These are phyloP conservation scores for Botrytis aclada DNA, from an alignment of 2,329 filamentous ascomycete species.

Conservation along the genomic window DNA sequence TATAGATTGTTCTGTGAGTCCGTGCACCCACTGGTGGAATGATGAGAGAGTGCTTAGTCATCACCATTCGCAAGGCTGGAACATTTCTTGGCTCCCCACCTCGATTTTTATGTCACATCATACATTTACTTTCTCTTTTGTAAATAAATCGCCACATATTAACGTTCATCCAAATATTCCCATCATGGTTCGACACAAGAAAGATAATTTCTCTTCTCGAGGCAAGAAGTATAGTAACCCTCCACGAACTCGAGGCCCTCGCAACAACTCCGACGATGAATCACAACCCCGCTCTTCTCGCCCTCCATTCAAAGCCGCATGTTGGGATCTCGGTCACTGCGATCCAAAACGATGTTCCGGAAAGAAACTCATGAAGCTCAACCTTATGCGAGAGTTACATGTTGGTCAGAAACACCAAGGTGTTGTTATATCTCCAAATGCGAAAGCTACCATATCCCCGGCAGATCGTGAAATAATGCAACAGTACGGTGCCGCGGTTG, in stretches of 20 bases:
- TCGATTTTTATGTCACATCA: slow-evolving; percentile 5
- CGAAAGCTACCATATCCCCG: slow-evolving; percentile 77
- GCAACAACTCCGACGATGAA: slow-evolving; percentile 49
- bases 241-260: slow-evolving; percentile 44
- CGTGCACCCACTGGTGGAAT: too few relatives aligned
- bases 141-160: background rate
- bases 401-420: slow-evolving; percentile 89
- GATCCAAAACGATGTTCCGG: slow-evolving; percentile 96
- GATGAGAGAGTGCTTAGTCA: slow-evolving; percentile 15
- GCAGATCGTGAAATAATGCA: slow-evolving; percentile 80
- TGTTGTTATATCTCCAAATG: slow-evolving; percentile 93
- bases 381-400: slow-evolving; percentile 88
- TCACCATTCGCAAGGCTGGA: slow-evolving; percentile 9
- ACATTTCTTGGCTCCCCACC: slow-evolving; percentile 12
- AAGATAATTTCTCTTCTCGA: slow-evolving; percentile 66
- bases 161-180: slow-evolving; percentile 5
- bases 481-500: slow-evolving; percentile 87
- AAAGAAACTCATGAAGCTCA: slow-evolving; percentile 87
- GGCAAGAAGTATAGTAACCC: slow-evolving; percentile 67
- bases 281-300: slow-evolving; percentile 40
- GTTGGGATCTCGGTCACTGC: slow-evolving; percentile 97
- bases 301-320: slow-evolving; percentile 81
- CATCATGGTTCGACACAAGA: slow-evolving; percentile 91
- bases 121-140: background rate
- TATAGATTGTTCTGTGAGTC: too few relatives aligned